Conservation (phyloP, 805 yeast genomes). For the Wickerhamiella sergipiensis region DNA sequence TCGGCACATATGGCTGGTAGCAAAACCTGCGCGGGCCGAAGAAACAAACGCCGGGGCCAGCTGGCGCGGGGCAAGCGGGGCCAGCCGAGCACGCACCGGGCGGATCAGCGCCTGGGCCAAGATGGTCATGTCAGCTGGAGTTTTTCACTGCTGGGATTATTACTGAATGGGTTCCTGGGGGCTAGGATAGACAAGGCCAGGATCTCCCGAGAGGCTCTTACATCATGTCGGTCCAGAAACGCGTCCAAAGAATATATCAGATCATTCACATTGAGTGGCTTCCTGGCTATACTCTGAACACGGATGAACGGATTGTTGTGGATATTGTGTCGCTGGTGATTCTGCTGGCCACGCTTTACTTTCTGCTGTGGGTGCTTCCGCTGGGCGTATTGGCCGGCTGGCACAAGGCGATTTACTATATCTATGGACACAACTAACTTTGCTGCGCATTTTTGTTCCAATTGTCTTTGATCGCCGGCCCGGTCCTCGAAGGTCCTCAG, state of each 20-base stretch:
- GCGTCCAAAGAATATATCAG: background rate
- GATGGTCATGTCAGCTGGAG: conserved; percentile 90
- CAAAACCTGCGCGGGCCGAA: background rate
- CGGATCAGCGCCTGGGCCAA: conserved; percentile 59
- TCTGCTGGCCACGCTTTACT: background rate
- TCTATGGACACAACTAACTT: background rate
- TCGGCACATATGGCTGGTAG: background rate
- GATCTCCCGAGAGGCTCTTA: background rate
- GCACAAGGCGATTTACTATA: background rate
- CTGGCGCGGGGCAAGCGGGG: no score
- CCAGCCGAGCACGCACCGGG: background rate
- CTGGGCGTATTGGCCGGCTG: background rate
- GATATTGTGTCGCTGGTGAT: background rate
- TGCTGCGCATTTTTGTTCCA: background rate
- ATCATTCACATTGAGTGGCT: background rate
- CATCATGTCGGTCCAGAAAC: background rate
- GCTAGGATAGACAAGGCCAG: background rate
- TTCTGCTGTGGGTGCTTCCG: background rate
- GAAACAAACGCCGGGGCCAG: background rate
- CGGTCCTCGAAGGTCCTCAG: no score
- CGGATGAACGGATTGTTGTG: background rate
- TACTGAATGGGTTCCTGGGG: no score
- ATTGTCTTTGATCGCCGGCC: no score
- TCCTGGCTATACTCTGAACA: background rate
- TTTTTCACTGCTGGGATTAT: background rate